These are phyloP conservation scores for Colletotrichum viniferum DNA, from an alignment of 2,329 filamentous ascomycete species.

Conservation along the genomic window DNA sequence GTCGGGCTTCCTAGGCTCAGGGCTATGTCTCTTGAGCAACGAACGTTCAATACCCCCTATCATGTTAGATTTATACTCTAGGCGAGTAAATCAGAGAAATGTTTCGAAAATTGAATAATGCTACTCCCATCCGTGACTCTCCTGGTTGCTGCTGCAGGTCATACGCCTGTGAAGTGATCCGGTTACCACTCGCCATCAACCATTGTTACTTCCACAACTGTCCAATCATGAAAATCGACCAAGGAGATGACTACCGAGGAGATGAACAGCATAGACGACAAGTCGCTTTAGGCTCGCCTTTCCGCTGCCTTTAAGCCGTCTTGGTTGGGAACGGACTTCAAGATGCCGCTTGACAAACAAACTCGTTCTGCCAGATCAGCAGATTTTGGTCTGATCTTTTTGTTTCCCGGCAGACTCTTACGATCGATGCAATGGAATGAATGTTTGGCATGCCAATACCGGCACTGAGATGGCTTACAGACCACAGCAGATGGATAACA, in stretches of 20 bases:
- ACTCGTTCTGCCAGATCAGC: background rate
- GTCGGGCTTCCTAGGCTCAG: background rate
- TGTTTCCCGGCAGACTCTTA: background rate
- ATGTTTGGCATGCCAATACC: background rate
- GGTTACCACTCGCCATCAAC: background rate
- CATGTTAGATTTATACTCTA: conserved; percentile 10
- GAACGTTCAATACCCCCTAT: conserved; percentile 18
- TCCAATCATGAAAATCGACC: background rate
- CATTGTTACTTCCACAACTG: background rate
- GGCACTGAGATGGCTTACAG: background rate
- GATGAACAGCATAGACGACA: background rate
- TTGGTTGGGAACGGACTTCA: background rate
- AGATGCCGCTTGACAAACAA: background rate
- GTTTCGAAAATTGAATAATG: background rate
- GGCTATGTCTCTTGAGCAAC: background rate
- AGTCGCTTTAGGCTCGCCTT: background rate
- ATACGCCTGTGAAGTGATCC: background rate
- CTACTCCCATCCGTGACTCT: background rate
- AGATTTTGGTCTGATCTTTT: background rate
- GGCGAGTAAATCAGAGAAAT: conserved; percentile 2
- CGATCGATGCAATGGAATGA: background rate
- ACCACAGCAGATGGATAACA: background rate
- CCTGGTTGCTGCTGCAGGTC: background rate
- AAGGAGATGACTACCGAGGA: background rate
- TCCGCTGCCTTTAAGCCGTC: background rate